These are phyloP conservation scores for Alnus rubra DNA, from an alignment of 306 rosid genomes.

Conservation along the genomic window DNA sequence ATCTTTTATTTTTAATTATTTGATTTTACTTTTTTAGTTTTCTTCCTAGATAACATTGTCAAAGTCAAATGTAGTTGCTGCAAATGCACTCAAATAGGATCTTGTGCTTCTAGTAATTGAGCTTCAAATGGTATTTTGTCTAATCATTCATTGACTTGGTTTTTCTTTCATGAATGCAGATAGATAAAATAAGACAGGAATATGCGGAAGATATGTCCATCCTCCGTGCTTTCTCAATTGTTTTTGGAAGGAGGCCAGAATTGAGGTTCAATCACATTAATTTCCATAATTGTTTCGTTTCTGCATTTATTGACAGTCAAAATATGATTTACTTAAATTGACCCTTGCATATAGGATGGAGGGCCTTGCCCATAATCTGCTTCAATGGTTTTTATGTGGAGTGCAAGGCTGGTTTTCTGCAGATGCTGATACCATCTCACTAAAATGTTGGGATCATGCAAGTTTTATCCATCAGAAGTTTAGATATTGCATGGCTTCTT, in stretches of 20 bases:
- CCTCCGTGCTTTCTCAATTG: slow-evolving; percentile 67
- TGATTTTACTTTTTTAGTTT: slow-evolving; percentile 1
- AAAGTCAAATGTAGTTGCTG: neutral
- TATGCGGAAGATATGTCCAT: slow-evolving; percentile 77
- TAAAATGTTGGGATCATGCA: slow-evolving; percentile 96
- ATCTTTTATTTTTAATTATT: slow-evolving; percentile 14
- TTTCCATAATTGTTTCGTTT: neutral
- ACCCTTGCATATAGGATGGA: slow-evolving; percentile 66
- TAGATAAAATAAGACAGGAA: slow-evolving; percentile 66
- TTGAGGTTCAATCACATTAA: slow-evolving; percentile 47
- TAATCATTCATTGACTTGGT: slow-evolving; percentile 28
- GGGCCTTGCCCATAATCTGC: slow-evolving; percentile 83
- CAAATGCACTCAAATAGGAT: slow-evolving; percentile 6
- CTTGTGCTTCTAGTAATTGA: slow-evolving; percentile 5
- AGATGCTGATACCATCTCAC: slow-evolving; percentile 87
- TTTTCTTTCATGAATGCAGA: slow-evolving; percentile 50
- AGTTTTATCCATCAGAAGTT: slow-evolving; percentile 17
- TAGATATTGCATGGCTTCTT: neutral
- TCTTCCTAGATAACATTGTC: slow-evolving; percentile 7
- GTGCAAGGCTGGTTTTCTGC: slow-evolving; percentile 99
- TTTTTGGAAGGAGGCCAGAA: slow-evolving; percentile 85
- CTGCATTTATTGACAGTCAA: slow-evolving; percentile 17
- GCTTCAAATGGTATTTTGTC: neutral
- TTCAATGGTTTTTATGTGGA: slow-evolving; percentile 97
- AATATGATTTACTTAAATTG: slow-evolving; percentile 16